Base-by-base conservation (phyloP, 306 rosid genomes). In the Casuarina cunninghamiana region DNA sequence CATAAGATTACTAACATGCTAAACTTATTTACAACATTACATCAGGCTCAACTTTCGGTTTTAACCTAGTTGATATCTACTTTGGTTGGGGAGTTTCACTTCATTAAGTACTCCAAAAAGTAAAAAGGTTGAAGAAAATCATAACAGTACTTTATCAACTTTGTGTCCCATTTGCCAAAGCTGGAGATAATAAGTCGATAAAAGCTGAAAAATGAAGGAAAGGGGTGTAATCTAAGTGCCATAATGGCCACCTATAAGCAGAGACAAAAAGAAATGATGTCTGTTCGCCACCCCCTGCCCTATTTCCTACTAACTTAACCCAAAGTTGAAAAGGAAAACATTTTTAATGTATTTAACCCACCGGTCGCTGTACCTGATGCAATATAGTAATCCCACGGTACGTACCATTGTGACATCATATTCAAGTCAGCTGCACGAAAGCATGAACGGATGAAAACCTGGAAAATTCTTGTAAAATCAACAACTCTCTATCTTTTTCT, bases 231-330 rank as follows among this genome's bases (percentile, higher is more conserved):
- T 84, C 82, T 80, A 79, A 87, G 83, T 44, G 88, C 58, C 76
- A 87, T 89, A 81, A 90, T 90, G 90, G 79, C 79, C 21, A 81
- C 69, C 86, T 80, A 86, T 80, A 86, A 88, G 79, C 78, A 84
- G 84, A 86, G 97, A 90, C 96, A 92, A 92, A 92, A 90, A 35
- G 92, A 93, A 93, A 93, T 93, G 97, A 93, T 93, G 86, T 78
- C 44, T 90, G 96, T 90, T 93, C 73, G 88, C 97, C 96, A 93
- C 92, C 87, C 81, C 86, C 63, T 53, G 69, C 57, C 79, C 82
- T 78, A 73, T 84, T 72, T 50, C 74, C 79, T 60, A 32, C 77
- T 85, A 70, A 80, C 82, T 80, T 78, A 84, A 68, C 51, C 71
- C 86, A 79, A 78, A 85, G 74, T 77, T 60, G 53, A 46, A 78